Base-by-base conservation (phyloP, 768 basidiomycete genomes). In the Suillus subalutaceus region DNA sequence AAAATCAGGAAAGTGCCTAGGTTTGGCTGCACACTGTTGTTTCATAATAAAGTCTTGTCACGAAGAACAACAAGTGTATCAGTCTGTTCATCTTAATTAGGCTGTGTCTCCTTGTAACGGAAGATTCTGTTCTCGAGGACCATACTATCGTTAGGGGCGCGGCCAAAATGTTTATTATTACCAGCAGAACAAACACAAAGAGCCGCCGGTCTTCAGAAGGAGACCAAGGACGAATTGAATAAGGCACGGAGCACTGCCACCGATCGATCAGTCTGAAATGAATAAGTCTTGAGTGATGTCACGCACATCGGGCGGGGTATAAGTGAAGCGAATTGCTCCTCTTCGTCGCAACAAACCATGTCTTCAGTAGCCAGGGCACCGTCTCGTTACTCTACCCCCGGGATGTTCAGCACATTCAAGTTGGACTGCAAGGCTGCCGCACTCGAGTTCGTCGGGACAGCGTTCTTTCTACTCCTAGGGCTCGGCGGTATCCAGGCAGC, bases 11-110 rank as follows among this genome's bases (percentile, higher is more conserved):
- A 7, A 73, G 79, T 62, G 90, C 89, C 16, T 80, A 83, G 15
- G 70, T 70, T 43, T 50, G 6, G n/a, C 50, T 92, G 90, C 12
- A 90, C 71, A 78, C 1, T 37, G 91, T 91, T 73, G 80, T 79
- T 69, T 71, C 16, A 62, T 38, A 12, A 70, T 85, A 78, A 66
- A 76, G 77, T 38, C 56, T 4, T 92, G 93, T 30, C 92, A 92
- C 9, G 92, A 93, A 44, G 93, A 92, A 20, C 92, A 93, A 84
- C 92, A 93, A 84, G 91, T 91, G 63, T 50, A 79, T 69, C 44
- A 82, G 92, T 87, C 59, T 20, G 74, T 65, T 26, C 8, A 65
- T 53, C 26, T 60, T 35, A 7, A 46, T 30, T 15, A 32, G 32
- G 32, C 3, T 53, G 37, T 16, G 35, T 56, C 6, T n/a, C 41